Base-by-base conservation (phyloP, 768 basidiomycete species). In the Auricularia heimuer region DNA sequence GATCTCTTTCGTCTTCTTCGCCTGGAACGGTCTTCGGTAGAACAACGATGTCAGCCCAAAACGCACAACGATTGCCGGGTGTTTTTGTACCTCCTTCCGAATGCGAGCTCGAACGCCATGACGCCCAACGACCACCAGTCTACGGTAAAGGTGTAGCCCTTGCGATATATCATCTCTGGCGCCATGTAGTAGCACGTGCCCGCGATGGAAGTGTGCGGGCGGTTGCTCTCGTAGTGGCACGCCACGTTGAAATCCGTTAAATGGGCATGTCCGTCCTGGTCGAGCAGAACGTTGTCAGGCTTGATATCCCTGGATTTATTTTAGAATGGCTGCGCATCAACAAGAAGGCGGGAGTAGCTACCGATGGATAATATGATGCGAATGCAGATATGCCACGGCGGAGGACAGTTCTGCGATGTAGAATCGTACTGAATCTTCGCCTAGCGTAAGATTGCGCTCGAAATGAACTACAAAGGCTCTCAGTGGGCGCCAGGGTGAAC, bases 81-180 rank as follows among this genome's bases (percentile, higher is more conserved):
- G 14, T 6, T 8, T 6, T 4, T 3, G 14, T 18, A 51, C 47
- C 47, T 44, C 68, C 74, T 73, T 51, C 78, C 78, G 64, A 78
- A 79, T n/a, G 95, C 76, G n/a, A 97, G 83, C 71, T 98, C 95
- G 76, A 90, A 96, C 65, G 87, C 89, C 34, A 90, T 89, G 64
- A 97, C 81, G 36, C 95, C 95, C 21, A 98, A 80, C 72, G 92
- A 94, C 95, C 95, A 98, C 90, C 92, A 97, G 73, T 98, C 95
- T 62, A 92, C 84, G 61, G 86, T 87, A 83, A 92, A 94, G 3
- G 90, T 89, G 75, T 99, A 99, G 16, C 97, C 97, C 71, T 86
- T 88, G 71, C 90, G 56, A 10, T 60, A 35, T 24, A 60, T 60
- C 24, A 60, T 60, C 29, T 60, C 56, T 10, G 56, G 56, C 24